Evolutionary conservation across 805 yeast genomes (phyloP).

Genomic region (Saccharomycodes ludwigii): DNA sequence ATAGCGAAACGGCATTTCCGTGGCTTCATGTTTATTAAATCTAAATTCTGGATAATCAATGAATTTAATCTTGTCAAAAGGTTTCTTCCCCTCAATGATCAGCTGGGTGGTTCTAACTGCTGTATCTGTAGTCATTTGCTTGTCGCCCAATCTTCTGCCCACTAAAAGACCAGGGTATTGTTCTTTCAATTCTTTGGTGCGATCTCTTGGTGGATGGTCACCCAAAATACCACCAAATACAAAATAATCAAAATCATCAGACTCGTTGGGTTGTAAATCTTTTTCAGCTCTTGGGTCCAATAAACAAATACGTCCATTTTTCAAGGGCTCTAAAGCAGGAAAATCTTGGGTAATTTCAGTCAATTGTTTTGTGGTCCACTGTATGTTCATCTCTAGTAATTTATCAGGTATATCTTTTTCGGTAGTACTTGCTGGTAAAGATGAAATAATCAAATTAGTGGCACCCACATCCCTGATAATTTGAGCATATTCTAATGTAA

Average conservation of each 20-base stretch:
- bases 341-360: constrained; percentile 28
- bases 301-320: constrained; percentile 50
- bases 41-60: constrained; percentile 91
- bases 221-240: constrained; percentile 96
- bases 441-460: constrained; percentile 62
- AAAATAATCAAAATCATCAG: constrained; percentile 61
- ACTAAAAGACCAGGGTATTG: constrained; percentile 59
- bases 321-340: constrained; percentile 33
- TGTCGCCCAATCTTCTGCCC: constrained; percentile 75
- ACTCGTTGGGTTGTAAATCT: constrained; percentile 66
- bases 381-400: constrained; percentile 49
- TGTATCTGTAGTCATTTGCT: constrained; percentile 97
- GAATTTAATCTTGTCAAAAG: constrained; percentile 65
- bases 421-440: constrained; percentile 55
- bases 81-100: constrained; percentile 46
- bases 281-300: constrained; percentile 78
- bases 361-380: constrained; percentile 74
- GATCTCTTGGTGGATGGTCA: constrained; percentile 82
- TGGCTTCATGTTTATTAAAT: constrained; percentile 77
- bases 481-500: constrained; percentile 70
- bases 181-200: constrained; percentile 76
- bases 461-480: constrained; percentile 75
- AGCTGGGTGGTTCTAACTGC: constrained; percentile 85
- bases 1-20: constrained; percentile 96
- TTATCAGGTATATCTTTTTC: constrained; percentile 50